Evolutionary conservation across 306 rosid species (phyloP).

Genomic region (Canavalia gladiata): DNA sequence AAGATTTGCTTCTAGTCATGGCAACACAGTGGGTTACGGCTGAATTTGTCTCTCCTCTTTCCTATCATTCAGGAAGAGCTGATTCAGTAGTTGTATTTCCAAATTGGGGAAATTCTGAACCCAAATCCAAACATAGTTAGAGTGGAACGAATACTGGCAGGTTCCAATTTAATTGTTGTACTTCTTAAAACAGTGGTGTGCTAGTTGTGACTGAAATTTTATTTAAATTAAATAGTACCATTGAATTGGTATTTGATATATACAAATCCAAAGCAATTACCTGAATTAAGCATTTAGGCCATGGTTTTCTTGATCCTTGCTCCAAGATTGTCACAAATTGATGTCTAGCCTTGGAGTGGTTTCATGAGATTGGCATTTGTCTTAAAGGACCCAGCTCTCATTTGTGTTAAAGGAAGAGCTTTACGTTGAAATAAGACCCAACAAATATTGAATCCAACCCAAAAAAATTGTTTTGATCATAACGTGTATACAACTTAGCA

Average conservation of each 20-base stretch:
- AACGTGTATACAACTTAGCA: too few species aligned
- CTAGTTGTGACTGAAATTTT: conserved; percentile 6
- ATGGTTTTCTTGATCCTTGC: conserved; percentile 44
- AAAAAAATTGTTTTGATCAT: too few species aligned
- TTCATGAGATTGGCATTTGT: conserved; percentile 32
- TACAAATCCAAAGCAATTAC: not conserved
- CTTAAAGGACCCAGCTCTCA: conserved; percentile 10
- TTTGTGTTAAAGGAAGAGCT: conserved; percentile 11
- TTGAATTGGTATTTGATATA: not conserved
- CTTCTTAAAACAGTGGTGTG: too few species aligned
- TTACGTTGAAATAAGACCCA: not conserved
- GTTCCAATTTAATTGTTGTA: too few species aligned
- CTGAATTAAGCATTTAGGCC: conserved; percentile 39
- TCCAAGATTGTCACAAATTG: conserved; percentile 38
- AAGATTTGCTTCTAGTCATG: not conserved
- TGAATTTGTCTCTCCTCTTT: too few species aligned
- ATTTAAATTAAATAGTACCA: not conserved
- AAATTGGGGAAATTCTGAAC: too few species aligned
- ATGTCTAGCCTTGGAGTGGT: conserved; percentile 10
- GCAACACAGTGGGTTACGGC: too few species aligned
- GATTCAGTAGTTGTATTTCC: too few species aligned
- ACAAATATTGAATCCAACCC: not conserved
- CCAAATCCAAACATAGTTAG: too few species aligned
- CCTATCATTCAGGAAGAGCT: too few species aligned
- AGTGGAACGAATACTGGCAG: too few species aligned